These are phyloP conservation scores for Dryadomyces quercivorus DNA, from an alignment of 2,329 filamentous ascomycete species.

Conservation along the genomic window DNA sequence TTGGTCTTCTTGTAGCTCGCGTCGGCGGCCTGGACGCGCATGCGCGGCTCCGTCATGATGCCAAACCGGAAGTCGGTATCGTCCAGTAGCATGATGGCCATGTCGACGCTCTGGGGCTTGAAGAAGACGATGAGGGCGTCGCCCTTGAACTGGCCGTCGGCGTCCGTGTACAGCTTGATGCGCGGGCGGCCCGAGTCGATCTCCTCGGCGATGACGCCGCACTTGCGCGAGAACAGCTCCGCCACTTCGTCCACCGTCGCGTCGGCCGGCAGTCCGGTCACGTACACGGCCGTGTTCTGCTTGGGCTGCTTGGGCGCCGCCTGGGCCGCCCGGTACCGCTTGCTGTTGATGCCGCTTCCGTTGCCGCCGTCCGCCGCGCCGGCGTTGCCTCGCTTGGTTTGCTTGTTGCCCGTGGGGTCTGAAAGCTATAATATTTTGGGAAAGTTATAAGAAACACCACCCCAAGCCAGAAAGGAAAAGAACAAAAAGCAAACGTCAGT, in stretches of 20 bases:
- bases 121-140: slow-evolving; percentile 92
- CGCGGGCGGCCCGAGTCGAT: slow-evolving; percentile 78
- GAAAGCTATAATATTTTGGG: neutral
- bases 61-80: slow-evolving; percentile 66
- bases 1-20: slow-evolving; percentile 83
- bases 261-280: slow-evolving; percentile 75
- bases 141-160: slow-evolving; percentile 77
- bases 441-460: slow-evolving; percentile 1
- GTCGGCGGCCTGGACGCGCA: slow-evolving; percentile 76
- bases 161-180: slow-evolving; percentile 85
- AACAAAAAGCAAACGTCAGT: slow-evolving; percentile 1
- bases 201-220: slow-evolving; percentile 85
- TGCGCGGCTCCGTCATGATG: slow-evolving; percentile 38
- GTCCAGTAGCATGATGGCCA: slow-evolving; percentile 70
- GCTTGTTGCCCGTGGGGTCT: neutral
- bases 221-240: slow-evolving; percentile 71
- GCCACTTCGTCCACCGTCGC: slow-evolving; percentile 69
- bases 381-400: neutral
- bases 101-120: slow-evolving; percentile 81
- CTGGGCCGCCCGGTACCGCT: slow-evolving; percentile 13
- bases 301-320: slow-evolving; percentile 33
- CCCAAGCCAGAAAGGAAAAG: slow-evolving; percentile 2
- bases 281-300: slow-evolving; percentile 84
- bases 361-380: slow-evolving; percentile 2
- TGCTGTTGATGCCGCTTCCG: slow-evolving; percentile 4